Evolutionary conservation across 495 filamentous ascomycete genomes (phyloP).

Genomic region (Tuber aestivum): DNA sequence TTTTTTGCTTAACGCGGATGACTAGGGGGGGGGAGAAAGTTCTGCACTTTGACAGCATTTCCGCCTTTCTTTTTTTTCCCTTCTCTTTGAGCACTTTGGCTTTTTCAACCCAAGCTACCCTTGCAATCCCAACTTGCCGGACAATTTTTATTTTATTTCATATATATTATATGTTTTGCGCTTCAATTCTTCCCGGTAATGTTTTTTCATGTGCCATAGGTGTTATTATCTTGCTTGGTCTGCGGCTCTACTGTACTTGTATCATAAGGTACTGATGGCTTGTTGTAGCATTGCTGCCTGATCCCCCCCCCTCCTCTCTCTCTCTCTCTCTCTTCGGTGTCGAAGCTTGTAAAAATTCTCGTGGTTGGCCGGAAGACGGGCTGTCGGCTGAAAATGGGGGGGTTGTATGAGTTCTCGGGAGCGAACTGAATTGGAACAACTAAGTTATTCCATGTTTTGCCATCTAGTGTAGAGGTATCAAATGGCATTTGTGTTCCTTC

Average conservation of each 20-base stretch:
- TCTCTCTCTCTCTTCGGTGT: not conserved
- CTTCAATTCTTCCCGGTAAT: constrained; percentile 8
- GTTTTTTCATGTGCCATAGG: constrained; percentile 11
- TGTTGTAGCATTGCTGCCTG: not conserved
- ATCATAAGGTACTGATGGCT: not conserved
- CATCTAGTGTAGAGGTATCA: not conserved
- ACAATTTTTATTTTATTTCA: constrained; percentile 18
- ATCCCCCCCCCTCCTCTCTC: too few relatives aligned
- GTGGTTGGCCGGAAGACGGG: not conserved
- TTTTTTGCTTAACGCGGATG: constrained; percentile 51
- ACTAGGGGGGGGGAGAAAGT: not conserved
- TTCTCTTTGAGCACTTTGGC: not conserved
- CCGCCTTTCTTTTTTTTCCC: not conserved
- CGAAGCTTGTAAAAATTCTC: not conserved
- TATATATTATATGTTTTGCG: constrained; percentile 8
- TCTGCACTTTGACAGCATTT: not conserved
- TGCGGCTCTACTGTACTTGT: not conserved
- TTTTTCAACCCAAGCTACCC: not conserved
- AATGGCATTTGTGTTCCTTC: not conserved
- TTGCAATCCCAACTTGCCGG: not conserved
- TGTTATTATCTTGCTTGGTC: not conserved
- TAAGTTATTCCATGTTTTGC: not conserved
- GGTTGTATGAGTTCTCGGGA: not conserved
- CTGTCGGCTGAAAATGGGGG: not conserved
- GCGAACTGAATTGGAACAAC: not conserved